Evolutionary conservation across 768 basidiomycete species (phyloP), one percentile per base, ranked within the genome.

Genomic region (Serendipita indica): DNA sequence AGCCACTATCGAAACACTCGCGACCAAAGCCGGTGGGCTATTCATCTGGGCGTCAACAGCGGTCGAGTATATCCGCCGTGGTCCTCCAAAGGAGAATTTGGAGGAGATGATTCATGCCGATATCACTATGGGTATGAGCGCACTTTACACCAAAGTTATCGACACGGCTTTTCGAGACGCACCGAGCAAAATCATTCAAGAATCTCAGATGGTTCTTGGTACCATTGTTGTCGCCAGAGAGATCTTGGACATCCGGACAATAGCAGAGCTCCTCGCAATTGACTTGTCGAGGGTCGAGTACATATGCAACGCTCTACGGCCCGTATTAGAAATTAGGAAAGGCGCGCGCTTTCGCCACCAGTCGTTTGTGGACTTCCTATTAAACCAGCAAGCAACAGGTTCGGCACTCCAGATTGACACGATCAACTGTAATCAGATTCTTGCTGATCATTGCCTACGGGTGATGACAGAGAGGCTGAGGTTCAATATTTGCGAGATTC

Each of bases 301-400:
- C 30, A 54, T 27, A 5, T 54, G 49, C 49, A 54, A 27, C 5
- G 49, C 20, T 22, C 5, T 54, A n/a, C 20, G 30, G 30, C 30
- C 49, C 10, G 7, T 54, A 6, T 16, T 54, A 28, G 49, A 54
- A 16, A 16, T 16, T 27, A 16, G 22, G 30, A 30, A 7, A 7
- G n/a, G 7, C 4, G 6, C 30, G 30, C 20, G 49, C 20, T 27
- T 54, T 27, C 22, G 30, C 30, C 49, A 54, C n/a, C 49, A 54
- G 22, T 54, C 49, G 30, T 54, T 54, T 27, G 22, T 54, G 20
- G 49, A 54, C 49, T 54, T 54, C n/a, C 49, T 54, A 16, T 28
- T 54, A n/a, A 30, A 54, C 30, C 5, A 3, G 16, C 6, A 30
- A 32, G 4, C 20, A 5, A 10, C 6, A 3, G 22, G 20, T 10